Percentiles rank a stretch among this genome's conserved stretches.
These are phyloP conservation scores for Panicum hallii DNA, from an alignment of 202 grass and related monocot genomes.

Conservation along the genomic window DNA sequence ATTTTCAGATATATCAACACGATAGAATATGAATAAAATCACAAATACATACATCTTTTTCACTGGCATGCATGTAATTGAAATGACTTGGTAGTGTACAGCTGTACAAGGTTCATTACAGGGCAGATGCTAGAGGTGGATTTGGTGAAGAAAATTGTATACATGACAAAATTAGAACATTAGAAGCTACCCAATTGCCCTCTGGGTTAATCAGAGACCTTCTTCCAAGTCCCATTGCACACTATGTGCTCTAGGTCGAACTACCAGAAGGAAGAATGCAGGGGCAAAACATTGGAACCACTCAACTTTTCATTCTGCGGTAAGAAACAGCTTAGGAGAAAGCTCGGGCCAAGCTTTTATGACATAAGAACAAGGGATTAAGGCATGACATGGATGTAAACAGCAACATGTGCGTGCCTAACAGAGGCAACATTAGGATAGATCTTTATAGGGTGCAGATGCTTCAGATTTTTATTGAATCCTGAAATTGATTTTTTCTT, in stretches of 20 bases:
- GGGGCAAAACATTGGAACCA: neutral
- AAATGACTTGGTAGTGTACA: neutral
- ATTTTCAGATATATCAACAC: conserved; percentile 33
- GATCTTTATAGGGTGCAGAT: neutral
- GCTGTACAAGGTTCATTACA: neutral
- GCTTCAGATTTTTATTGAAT: neutral
- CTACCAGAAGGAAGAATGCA: neutral
- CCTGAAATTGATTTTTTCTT: neutral
- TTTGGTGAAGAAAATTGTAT: neutral
- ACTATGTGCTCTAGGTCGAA: neutral
- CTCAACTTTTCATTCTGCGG: neutral
- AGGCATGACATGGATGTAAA: neutral
- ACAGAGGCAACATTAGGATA: neutral
- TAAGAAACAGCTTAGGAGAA: neutral
- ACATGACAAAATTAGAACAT: neutral
- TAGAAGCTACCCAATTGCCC: neutral
- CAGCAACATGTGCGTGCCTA: neutral
- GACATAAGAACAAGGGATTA: neutral
- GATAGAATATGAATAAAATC: conserved; percentile 1
- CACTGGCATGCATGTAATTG: neutral
- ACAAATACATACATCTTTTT: neutral
- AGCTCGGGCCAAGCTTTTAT: neutral
- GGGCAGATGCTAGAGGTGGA: neutral
- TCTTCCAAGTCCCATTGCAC: neutral
- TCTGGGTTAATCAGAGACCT: neutral